These are phyloP conservation scores for Trametes punicea DNA, from an alignment of 768 basidiomycete genomes.

Conservation along the genomic window DNA sequence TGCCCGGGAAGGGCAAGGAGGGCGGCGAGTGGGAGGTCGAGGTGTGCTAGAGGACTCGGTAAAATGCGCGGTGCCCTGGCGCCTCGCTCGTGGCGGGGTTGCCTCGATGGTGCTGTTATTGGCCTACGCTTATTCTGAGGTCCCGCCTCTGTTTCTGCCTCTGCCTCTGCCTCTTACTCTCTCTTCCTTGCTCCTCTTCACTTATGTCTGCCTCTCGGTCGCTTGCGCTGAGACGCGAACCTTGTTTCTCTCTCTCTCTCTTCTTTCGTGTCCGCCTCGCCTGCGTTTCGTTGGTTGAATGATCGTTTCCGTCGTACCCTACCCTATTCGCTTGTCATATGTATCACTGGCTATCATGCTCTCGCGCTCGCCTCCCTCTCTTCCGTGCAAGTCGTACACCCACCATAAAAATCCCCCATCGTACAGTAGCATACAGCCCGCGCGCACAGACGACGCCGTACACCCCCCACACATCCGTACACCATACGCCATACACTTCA, in stretches of 20 bases:
- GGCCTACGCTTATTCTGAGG: conserved; percentile 16
- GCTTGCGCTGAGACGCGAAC: not conserved
- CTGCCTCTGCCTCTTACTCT: not conserved
- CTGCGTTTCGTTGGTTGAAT: not conserved
- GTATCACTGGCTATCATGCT: conserved; percentile 21
- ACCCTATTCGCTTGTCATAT: conserved; percentile 19
- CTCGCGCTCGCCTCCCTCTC: conserved; percentile 10
- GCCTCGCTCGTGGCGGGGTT: not conserved
- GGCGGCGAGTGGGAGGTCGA: conserved; percentile 81
- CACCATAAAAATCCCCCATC: not conserved
- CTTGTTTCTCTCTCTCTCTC: not conserved
- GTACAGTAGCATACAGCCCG: conserved; percentile 14
- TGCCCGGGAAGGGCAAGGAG: conserved; percentile 58
- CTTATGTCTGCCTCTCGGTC: not conserved
- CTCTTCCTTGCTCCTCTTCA: not conserved
- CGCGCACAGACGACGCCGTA: not conserved
- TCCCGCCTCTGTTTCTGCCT: conserved; percentile 7
- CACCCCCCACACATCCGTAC: conserved; percentile 3
- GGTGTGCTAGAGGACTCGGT: conserved; percentile 43
- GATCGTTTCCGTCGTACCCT: conserved; percentile 2
- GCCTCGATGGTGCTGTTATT: conserved; percentile 11
- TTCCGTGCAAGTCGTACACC: not conserved
- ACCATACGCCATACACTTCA: conserved; percentile 5
- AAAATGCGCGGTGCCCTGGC: conserved; percentile 1
- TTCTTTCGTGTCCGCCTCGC: not conserved